A percentile compares a stretch with the other conserved stretches of the same genome.
Evolutionary conservation across 768 basidiomycete species (phyloP).

Genomic region (Gymnopilus junonius): DNA sequence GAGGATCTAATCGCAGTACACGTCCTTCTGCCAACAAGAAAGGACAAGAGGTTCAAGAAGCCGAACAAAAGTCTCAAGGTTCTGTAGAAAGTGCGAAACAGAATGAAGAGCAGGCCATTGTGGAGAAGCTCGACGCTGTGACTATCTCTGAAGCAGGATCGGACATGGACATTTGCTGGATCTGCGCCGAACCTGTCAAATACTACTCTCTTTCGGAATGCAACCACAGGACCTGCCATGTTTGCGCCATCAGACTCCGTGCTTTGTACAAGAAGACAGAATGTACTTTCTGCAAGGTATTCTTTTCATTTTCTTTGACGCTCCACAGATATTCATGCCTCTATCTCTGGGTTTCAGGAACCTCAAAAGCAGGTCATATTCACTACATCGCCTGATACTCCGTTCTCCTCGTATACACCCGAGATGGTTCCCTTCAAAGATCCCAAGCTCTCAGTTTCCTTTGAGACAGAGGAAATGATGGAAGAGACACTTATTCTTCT

Average conservation of each 20-base stretch:
- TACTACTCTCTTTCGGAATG: constrained; percentile 89
- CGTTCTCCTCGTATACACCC: constrained; percentile 61
- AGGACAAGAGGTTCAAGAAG: constrained; percentile 6
- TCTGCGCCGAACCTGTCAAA: constrained; percentile 93
- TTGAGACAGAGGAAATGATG: constrained; percentile 94
- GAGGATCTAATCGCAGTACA: constrained; percentile 20
- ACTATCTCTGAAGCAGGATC: constrained; percentile 25
- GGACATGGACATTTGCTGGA: constrained; percentile 74
- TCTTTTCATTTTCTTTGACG: not conserved
- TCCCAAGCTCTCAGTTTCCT: constrained; percentile 73
- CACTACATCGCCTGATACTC: constrained; percentile 64
- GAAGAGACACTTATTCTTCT: constrained; percentile 90
- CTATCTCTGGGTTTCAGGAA: constrained; percentile 46
- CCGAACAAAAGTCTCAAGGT: not conserved
- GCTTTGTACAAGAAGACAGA: constrained; percentile 93
- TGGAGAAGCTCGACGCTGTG: constrained; percentile 11
- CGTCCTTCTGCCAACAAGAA: constrained; percentile 12
- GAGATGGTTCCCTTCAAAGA: constrained; percentile 69
- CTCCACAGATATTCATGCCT: not conserved
- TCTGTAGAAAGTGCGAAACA: not conserved
- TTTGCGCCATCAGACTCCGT: constrained; percentile 85
- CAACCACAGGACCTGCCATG: constrained; percentile 94
- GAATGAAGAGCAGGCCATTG: not conserved
- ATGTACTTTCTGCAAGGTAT: constrained; percentile 96
- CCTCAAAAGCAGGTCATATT: constrained; percentile 78